Evolutionary conservation across 768 basidiomycete species (phyloP).

Genomic region (Mycena rosella): DNA sequence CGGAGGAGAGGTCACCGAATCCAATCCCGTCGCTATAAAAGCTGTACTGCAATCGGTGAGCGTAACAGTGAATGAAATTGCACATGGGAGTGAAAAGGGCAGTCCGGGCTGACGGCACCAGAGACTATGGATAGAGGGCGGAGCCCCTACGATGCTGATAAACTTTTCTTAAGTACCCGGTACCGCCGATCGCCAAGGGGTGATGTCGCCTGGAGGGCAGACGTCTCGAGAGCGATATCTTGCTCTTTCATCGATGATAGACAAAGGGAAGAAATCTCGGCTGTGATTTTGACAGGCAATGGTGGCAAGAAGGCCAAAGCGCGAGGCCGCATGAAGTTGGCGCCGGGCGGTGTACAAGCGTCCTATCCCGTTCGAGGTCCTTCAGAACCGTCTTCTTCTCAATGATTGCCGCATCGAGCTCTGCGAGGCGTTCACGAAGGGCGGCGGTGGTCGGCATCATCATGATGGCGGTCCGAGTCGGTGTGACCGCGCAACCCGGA

Average conservation of each 20-base stretch:
- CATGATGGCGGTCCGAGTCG: no score
- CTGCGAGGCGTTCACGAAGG: background rate
- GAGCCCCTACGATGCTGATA: background rate
- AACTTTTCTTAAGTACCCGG: background rate
- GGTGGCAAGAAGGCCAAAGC: background rate
- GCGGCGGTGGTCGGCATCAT: background rate
- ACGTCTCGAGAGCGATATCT: background rate
- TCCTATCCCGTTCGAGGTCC: background rate
- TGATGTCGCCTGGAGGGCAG: background rate
- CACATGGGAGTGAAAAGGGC: background rate
- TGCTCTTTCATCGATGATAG: background rate
- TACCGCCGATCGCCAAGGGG: background rate
- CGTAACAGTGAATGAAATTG: conserved; percentile 15
- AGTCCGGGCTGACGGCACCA: background rate
- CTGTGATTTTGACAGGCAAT: background rate
- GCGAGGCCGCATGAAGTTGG: background rate
- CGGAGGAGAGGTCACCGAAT: background rate
- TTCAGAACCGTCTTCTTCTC: background rate
- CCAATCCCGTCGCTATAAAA: background rate
- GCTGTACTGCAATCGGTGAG: background rate
- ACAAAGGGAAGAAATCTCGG: background rate
- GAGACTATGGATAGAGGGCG: conserved; percentile 1
- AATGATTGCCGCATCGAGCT: background rate
- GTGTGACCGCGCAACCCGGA: background rate
- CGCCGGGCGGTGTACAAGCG: background rate